A percentile compares a stretch with the other conserved stretches of the same genome.
Evolutionary conservation across 768 basidiomycete species (phyloP).

Genomic region (Chlorophyllum brunneum): DNA sequence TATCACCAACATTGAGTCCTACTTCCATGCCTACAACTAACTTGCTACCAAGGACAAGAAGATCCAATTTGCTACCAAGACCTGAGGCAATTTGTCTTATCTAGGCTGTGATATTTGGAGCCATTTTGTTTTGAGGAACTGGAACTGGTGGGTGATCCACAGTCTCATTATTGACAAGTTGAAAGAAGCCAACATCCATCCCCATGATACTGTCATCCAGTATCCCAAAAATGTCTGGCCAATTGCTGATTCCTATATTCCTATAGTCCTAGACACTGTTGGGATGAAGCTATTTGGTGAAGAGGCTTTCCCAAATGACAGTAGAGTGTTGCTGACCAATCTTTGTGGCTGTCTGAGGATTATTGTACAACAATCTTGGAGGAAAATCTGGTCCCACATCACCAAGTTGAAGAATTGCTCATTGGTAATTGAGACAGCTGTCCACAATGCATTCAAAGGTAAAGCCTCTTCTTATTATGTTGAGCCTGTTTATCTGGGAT

Average conservation of each 20-base stretch:
- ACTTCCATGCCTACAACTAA: conserved; percentile 14
- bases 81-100: neutral
- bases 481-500: neutral
- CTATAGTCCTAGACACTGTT: neutral
- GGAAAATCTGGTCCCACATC: neutral
- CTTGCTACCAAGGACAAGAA: neutral
- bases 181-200: conserved; percentile 13
- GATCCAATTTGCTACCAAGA: neutral
- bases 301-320: neutral
- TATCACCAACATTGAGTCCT: conserved; percentile 12
- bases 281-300: conserved; percentile 6
- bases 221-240: neutral
- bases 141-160: conserved; percentile 17
- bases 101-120: conserved; percentile 17
- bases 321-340: neutral
- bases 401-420: neutral
- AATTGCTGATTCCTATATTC: neutral
- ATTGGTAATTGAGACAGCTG: neutral
- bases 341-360: neutral
- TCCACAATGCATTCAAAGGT: neutral
- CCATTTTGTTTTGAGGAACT: conserved; percentile 11
- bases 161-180: conserved; percentile 11
- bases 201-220: conserved; percentile 6
- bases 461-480: neutral
- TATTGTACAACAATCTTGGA: conserved; percentile 1